A percentile compares a stretch with the other conserved stretches of the same genome.
Conservation (phyloP, 306 rosid genomes). For the Pachyrhizus erosus region DNA sequence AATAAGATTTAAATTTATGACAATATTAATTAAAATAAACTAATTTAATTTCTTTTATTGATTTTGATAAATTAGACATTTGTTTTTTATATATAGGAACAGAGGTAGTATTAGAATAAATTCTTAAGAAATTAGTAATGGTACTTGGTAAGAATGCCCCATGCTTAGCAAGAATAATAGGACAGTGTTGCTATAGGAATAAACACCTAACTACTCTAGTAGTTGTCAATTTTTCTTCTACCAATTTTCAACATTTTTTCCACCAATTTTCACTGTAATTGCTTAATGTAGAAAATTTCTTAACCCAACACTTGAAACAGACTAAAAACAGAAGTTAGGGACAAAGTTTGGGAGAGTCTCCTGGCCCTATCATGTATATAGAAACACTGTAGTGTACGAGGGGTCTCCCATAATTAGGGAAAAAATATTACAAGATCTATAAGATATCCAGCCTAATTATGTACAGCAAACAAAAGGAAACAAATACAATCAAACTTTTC, state of each 20-base stretch:
- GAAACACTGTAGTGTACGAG: neutral
- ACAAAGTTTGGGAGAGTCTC: neutral
- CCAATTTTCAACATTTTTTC: neutral
- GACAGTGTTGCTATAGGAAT: constrained; percentile 18
- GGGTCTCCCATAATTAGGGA: neutral
- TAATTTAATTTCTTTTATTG: no score
- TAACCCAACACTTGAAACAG: neutral
- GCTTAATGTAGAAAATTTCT: neutral
- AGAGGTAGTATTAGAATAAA: constrained; percentile 13
- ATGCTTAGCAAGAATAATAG: neutral
- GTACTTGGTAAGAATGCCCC: neutral
- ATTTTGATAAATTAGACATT: no score
- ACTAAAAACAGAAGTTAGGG: neutral
- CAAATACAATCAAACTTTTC: neutral
- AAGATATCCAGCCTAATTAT: neutral
- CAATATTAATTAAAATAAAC: no score
- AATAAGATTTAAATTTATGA: no score
- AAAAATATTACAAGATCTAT: neutral
- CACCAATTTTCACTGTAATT: neutral
- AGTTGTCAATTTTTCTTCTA: no score
- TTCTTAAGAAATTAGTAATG: neutral
- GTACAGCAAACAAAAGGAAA: neutral
- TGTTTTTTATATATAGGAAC: no score
- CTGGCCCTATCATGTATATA: neutral
- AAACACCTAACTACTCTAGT: neutral